Evolutionary conservation across 2,329 filamentous ascomycete species (phyloP), one percentile per base, ranked within the genome.

Genomic region (Cordyceps cicadae): DNA sequence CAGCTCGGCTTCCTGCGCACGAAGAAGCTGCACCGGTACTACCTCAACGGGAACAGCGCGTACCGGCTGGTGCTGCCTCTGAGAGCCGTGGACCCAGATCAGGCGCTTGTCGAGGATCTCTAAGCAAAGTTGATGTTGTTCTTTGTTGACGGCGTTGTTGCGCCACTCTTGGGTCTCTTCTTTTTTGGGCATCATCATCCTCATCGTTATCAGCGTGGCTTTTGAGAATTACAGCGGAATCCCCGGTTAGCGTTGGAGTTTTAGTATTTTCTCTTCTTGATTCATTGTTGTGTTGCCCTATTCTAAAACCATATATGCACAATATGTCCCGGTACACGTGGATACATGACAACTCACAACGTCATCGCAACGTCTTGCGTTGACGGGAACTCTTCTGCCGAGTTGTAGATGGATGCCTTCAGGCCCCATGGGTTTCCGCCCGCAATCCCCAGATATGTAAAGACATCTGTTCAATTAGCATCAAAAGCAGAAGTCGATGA

Each of bases 1-100:
- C 82, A 92, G 0, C 79, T 99, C 8, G 94, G 94, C 0, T 99
- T 99, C 70, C 74, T 97, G 24, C 82, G 93, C 56, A 96, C 90
- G 63, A 99, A 99, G 75, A 89, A 92, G 63, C 76, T 99, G 58
- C 92, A 97, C 74, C 82, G 94, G 49, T 99, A 99, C 71, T 99
- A 99, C 68, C 77, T 99, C 46, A 99, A 97, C 70, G 94, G 94
- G 12, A 99, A 91, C 71, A 96, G 92, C 60, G 94, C 94, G 2
- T 99, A 94, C 72, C 83, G 94, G 48, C 78, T 99, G 56, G 86
- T 97, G 7, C 74, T 99, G 43, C 87, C 92, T 64, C 76, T 97
- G 57, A 92, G 88, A 70, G 68, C 76, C 3, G 64, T 76, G 43
- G 77, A 80, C 53, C 68, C 72, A 3, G 77, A 80, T 55, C 69